Conservation (phyloP, 495 filamentous ascomycete genomes). For the Diplogelasinospora grovesii region DNA sequence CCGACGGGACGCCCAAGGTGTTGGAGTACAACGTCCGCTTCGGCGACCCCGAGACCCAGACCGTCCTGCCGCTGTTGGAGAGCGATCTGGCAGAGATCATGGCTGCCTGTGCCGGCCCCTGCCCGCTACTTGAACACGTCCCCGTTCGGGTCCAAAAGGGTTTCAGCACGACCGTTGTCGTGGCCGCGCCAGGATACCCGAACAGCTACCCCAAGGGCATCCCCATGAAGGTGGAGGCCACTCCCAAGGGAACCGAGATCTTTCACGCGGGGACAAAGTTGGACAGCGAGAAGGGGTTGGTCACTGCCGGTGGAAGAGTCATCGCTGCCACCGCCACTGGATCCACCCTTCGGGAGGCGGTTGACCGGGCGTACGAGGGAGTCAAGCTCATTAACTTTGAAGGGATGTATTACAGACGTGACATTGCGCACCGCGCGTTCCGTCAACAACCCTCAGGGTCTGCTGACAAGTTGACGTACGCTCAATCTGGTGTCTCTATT, state of each 20-base stretch:
- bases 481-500: slow-evolving; percentile 86
- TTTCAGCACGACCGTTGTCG: slow-evolving; percentile 86
- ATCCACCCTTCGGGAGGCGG: slow-evolving; percentile 66
- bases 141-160: slow-evolving; percentile 58
- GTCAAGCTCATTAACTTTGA: slow-evolving; percentile 77
- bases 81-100: slow-evolving; percentile 88
- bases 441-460: slow-evolving; percentile 26
- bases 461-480: slow-evolving; percentile 79
- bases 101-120: slow-evolving; percentile 72
- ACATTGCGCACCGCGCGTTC: slow-evolving; percentile 76
- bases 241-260: slow-evolving; percentile 52
- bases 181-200: slow-evolving; percentile 93
- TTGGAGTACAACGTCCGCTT: slow-evolving; percentile 97
- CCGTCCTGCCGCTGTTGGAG: slow-evolving; percentile 76
- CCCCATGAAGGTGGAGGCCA: slow-evolving; percentile 51
- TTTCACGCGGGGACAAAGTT: slow-evolving; percentile 91
- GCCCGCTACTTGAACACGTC: slow-evolving; percentile 64
- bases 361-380: slow-evolving; percentile 74
- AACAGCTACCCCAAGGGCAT: slow-evolving; percentile 77
- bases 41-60: slow-evolving; percentile 95
- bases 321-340: slow-evolving; percentile 82
- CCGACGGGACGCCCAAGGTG: slow-evolving; percentile 75
- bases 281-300: slow-evolving; percentile 48
- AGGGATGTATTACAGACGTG: slow-evolving; percentile 85
- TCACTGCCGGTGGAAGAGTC: slow-evolving; percentile 80